phyloP scores from a whole-genome alignment of 345 rosid species.

The Kernera saxatilis region DNA sequence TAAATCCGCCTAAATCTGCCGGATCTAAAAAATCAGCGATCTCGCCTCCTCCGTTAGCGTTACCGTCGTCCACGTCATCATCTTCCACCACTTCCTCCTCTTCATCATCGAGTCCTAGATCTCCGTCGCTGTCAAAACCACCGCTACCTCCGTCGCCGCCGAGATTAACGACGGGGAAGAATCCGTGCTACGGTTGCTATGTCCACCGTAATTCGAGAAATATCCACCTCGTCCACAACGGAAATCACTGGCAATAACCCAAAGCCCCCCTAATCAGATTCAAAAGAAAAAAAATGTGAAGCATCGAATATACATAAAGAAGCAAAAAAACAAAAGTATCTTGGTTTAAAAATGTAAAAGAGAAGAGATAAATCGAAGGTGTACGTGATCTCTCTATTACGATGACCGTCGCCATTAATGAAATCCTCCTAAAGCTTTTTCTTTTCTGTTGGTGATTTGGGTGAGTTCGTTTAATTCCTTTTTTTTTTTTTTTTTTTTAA shows the following conservation, averaged over 20 bases:
- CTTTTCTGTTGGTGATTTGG: slow-evolving; percentile 8
- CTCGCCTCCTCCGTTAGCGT: slow-evolving; percentile 12
- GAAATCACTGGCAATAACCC: slow-evolving; percentile 73
- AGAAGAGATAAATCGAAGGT: slow-evolving; percentile 6
- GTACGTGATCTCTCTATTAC: slow-evolving; percentile 19
- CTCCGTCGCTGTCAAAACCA: slow-evolving; percentile 27
- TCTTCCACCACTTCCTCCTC: slow-evolving; percentile 38
- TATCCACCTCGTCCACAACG: slow-evolving; percentile 60
- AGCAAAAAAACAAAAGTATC: background rate
- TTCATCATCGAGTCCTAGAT: slow-evolving; percentile 43
- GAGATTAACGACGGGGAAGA: slow-evolving; percentile 24
- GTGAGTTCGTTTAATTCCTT: slow-evolving; percentile 15
- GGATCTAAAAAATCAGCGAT: slow-evolving; percentile 29
- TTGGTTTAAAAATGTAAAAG: slow-evolving; percentile 16
- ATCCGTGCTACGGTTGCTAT: slow-evolving; percentile 39
- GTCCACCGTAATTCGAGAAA: slow-evolving; percentile 51
- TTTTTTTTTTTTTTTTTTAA: background rate
- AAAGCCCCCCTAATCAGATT: background rate
- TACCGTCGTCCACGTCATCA: slow-evolving; percentile 10
- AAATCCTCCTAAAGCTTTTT: slow-evolving; percentile 4
- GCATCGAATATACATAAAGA: background rate
- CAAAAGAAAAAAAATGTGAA: background rate
- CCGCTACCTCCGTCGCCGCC: slow-evolving; percentile 39
- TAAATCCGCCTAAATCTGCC: slow-evolving; percentile 36
- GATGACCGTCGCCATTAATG: slow-evolving; percentile 31